A percentile compares a stretch with the other conserved stretches of the same genome.
phyloP scores from a whole-genome alignment of 2,329 filamentous ascomycete genomes.

The Dothidotthia symphoricarpi region DNA sequence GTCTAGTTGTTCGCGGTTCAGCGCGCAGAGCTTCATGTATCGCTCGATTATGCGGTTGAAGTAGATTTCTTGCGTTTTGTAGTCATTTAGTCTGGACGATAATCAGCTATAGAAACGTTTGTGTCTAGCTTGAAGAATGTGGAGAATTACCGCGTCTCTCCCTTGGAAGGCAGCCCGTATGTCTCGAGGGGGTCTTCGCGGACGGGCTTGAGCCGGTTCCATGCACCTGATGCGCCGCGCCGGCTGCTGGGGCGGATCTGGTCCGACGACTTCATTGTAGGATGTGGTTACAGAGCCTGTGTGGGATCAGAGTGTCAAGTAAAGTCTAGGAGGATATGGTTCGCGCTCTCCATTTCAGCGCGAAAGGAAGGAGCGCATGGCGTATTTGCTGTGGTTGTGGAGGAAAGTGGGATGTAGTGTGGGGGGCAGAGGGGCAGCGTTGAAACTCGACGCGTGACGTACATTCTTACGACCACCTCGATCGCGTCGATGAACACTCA shows the following conservation, averaged over 20 bases:
- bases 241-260: conserved; percentile 36
- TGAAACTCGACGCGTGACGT: conserved; percentile 8
- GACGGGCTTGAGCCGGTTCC: conserved; percentile 63
- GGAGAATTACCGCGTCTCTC: conserved; percentile 69
- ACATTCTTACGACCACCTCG: not conserved
- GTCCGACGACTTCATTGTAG: conserved; percentile 33
- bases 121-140: too few species aligned
- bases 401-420: conserved; percentile 22
- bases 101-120: not conserved
- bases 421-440: conserved; percentile 17
- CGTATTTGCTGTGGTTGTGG: conserved; percentile 13
- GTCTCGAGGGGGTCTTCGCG: conserved; percentile 74
- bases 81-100: conserved; percentile 51
- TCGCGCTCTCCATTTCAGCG: conserved; percentile 11
- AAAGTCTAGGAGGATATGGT: not conserved
- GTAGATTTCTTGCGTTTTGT: conserved; percentile 78
- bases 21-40: conserved; percentile 85
- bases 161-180: conserved; percentile 86
- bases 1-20: conserved; percentile 70
- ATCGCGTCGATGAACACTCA: not conserved
- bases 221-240: conserved; percentile 41
- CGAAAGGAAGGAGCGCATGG: conserved; percentile 7
- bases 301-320: not conserved
- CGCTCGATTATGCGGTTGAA: conserved; percentile 84
- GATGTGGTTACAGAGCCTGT: not conserved